phyloP scores from a whole-genome alignment of 1,284 basidiomycete species.

The Sporisorium exsertum region DNA sequence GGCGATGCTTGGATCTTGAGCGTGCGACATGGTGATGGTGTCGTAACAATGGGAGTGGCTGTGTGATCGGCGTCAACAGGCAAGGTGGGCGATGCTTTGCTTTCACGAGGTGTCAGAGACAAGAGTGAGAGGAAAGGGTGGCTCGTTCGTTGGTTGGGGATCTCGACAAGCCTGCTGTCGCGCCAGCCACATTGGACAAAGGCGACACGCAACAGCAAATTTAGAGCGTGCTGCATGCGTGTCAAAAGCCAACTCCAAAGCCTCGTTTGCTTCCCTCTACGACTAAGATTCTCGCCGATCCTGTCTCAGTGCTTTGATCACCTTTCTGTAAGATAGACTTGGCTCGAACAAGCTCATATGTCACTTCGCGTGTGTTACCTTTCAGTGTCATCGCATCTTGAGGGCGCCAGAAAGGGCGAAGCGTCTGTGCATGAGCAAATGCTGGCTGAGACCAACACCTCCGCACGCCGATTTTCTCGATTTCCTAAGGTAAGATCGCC shows the following conservation, averaged over 20 bases:
- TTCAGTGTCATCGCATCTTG: too few species aligned
- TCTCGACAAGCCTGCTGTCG: neutral
- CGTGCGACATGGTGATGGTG: constrained; percentile 49
- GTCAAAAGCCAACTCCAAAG: neutral
- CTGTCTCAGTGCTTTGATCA: neutral
- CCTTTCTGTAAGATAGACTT: too few species aligned
- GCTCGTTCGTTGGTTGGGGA: neutral
- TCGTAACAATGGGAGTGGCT: constrained; percentile 1
- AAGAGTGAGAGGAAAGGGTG: constrained; percentile 4
- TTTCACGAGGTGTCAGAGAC: constrained; percentile 7
- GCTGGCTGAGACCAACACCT: constrained; percentile 5
- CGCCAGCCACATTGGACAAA: neutral
- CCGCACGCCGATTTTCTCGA: neutral
- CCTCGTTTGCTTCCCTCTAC: neutral
- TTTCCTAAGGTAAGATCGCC: too few species aligned
- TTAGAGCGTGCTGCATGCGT: neutral
- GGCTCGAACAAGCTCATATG: too few species aligned
- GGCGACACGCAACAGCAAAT: neutral
- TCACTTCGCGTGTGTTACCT: too few species aligned
- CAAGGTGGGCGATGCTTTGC: neutral
- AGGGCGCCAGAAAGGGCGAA: neutral
- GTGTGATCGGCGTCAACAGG: constrained; percentile 9
- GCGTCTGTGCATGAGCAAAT: neutral
- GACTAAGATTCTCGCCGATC: too few species aligned
- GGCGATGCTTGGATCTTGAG: constrained; percentile 45